Evolutionary conservation across 192 early-diverging fungal genomes (phyloP), one percentile per base, ranked within the genome.

Genomic region (Linnemannia exigua): DNA sequence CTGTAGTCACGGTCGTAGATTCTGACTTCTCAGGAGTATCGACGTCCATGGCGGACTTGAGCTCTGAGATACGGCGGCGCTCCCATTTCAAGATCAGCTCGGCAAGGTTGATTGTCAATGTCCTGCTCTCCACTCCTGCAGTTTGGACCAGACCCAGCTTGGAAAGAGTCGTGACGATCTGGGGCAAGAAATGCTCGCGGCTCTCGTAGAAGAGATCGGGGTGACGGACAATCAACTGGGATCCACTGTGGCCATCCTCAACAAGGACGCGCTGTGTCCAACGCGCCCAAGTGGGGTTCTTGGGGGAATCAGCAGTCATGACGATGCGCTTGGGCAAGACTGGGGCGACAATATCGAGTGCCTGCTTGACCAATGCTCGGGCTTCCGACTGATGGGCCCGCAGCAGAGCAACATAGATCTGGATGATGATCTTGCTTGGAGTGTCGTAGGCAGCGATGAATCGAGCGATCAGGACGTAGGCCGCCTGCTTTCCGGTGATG

Each of bases 361-460:
- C 98, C 88, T 99, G 98, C 48, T 96, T 94, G 5, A 99, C 98
- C 51, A 99, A 79, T 37, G 92, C 91, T 22, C 96, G 91, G 52
- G 93, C 95, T 67, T 99, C 99, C 0, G 93, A 90, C 79, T 99
- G 97, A 88, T 99, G 96, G 11, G 97, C 95, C 25, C 95, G 89
- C 37, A 99, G 88, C 28, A 99, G 86, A 12, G 96, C 95, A 46
- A 94, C 95, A 81, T 96, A 98, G 38, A 96, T 95, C 77, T 98
- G 95, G 37, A 92, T 92, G 46, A 96, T 94, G 75, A 98, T 96
- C 84, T 95, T 97, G 41, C 93, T 89, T 16, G 97, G 97, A 4
- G 97, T 97, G 36, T 98, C 97, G 87, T 95, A 99, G 8, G 95
- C 96, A 20, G 96, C 93, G 77, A 99, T 97, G 85, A 99, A 99